A percentile compares a stretch with the other conserved stretches of the same genome.
Evolutionary conservation across 306 rosid species (phyloP).

Genomic region (Cucumis sativus): DNA sequence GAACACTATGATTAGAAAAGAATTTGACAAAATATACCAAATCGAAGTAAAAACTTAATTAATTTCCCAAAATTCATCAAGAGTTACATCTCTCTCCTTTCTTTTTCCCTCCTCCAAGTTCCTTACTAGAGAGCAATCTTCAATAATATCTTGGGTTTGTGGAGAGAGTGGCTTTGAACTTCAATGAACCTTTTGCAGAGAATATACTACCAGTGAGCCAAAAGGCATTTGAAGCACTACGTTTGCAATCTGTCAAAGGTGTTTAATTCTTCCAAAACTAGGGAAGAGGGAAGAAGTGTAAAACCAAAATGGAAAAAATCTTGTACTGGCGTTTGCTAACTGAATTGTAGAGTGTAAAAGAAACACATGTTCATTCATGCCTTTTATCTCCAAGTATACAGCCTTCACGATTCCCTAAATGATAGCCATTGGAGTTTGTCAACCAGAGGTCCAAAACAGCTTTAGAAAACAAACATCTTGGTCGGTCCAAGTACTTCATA

Average conservation of each 20-base stretch:
- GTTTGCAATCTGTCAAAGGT: no score
- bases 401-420: background rate
- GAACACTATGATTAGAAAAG: background rate
- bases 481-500: background rate
- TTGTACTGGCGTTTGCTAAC: no score
- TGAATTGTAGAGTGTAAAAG: background rate
- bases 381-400: background rate
- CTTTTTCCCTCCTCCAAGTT: background rate
- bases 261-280: no score
- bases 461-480: background rate
- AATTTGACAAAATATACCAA: background rate
- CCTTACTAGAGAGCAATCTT: background rate
- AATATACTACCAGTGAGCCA: no score
- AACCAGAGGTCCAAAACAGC: background rate
- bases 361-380: background rate
- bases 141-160: background rate
- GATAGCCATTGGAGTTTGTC: background rate
- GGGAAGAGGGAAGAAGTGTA: no score
- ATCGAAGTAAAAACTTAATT: background rate
- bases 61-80: background rate
- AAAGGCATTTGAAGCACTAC: no score
- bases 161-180: no score
- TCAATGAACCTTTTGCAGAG: no score
- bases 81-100: background rate
- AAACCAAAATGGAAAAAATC: no score